phyloP scores from a whole-genome alignment of 306 rosid genomes.

The Pterocarpus santalinus region DNA sequence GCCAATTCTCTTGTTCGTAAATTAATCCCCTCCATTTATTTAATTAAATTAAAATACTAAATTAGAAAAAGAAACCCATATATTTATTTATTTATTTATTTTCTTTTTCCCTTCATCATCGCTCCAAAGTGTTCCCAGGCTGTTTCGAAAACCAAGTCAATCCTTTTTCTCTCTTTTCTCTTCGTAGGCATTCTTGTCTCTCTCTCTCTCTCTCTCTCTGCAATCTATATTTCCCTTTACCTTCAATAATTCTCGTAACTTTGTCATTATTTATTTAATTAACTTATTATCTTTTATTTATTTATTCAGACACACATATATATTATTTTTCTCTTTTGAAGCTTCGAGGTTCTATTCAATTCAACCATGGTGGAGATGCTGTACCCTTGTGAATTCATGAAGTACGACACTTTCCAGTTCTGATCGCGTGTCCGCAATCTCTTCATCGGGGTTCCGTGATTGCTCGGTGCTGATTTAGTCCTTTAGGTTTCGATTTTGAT shows the following conservation, averaged over 20 bases:
- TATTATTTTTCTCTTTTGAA: constrained; percentile 17
- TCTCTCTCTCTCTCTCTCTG: neutral
- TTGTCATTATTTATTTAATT: neutral
- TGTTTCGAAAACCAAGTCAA: constrained; percentile 8
- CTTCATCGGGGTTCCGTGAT: constrained; percentile 42
- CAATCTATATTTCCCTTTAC: constrained; percentile 18
- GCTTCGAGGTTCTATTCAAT: constrained; percentile 43
- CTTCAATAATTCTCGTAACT: neutral
- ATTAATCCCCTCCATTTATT: too few species aligned
- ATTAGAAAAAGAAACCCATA: too few species aligned
- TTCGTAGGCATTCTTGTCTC: constrained; percentile 24
- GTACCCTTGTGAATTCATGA: constrained; percentile 32
- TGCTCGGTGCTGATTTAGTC: constrained; percentile 34
- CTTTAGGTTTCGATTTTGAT: constrained; percentile 51
- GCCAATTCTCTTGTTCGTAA: too few species aligned
- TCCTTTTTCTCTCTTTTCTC: neutral
- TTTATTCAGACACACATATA: neutral
- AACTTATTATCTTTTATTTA: neutral
- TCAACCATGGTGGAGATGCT: constrained; percentile 25
- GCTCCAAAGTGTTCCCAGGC: neutral
- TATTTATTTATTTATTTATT: neutral
- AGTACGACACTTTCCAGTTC: constrained; percentile 41
- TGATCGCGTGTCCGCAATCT: neutral
- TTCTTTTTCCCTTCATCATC: neutral
- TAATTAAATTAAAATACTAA: too few species aligned